A percentile compares a stretch with the other conserved stretches of the same genome.
Evolutionary conservation across 78 protist species (phyloP).

Genomic region (Guillardia theta): DNA sequence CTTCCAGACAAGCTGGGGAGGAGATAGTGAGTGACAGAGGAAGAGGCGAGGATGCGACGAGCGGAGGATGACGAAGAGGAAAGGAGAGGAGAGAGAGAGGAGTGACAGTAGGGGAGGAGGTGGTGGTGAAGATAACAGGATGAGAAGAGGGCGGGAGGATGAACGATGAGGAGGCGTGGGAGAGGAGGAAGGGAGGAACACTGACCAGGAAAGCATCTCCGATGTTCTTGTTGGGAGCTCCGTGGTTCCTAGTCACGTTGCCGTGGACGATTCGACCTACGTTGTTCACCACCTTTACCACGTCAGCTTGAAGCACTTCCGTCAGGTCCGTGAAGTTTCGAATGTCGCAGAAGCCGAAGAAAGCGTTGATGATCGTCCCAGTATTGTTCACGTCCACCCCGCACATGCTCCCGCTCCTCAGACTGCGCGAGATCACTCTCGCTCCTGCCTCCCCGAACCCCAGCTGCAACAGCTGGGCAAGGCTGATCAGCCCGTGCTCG

Average conservation of each 20-base stretch:
- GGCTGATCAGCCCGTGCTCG: not conserved
- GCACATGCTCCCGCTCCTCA: not conserved
- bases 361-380: not conserved
- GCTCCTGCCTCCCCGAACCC: slow-evolving; percentile 57
- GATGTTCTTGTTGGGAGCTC: slow-evolving; percentile 36
- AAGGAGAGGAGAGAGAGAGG: too few relatives aligned
- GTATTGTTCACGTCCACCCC: not conserved
- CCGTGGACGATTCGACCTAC: not conserved
- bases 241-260: not conserved
- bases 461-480: not conserved
- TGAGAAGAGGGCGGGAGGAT: not conserved
- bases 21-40: not conserved
- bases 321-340: not conserved
- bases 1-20: not conserved
- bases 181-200: too few relatives aligned
- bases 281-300: not conserved
- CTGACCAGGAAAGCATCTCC: slow-evolving; percentile 33
- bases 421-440: not conserved
- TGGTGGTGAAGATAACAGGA: not conserved
- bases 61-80: too few relatives aligned
- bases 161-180: too few relatives aligned
- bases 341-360: slow-evolving; percentile 36
- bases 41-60: not conserved
- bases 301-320: not conserved
- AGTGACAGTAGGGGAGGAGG: too few relatives aligned